Evolutionary conservation across 176 grass and related monocot genomes (phyloP), one percentile per base, ranked within the genome.

Genomic region (Musa itinerans): DNA sequence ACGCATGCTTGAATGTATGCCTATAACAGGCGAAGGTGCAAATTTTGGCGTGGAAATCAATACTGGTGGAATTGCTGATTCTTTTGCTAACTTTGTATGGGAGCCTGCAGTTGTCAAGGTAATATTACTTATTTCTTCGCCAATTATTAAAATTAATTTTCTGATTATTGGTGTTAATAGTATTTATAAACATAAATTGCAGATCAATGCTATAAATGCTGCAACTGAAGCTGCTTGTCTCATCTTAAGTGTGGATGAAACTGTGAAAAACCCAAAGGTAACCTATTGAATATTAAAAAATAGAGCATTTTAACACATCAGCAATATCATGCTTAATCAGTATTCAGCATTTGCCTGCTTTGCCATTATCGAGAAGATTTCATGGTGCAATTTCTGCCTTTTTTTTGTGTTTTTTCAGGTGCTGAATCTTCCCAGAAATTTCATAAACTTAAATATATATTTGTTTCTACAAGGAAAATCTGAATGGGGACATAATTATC

Each of bases 31-130:
- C 19, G 90, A 90, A 74, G 94, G 94, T 75, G 90, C 90, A 83
- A 97, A 93, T 79, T 93, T 89, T 81, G 94, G 94, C 65, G 94
- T 97, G 22, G 93, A 97, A 75, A 91, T 97, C 65, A 91, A 86
- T 71, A 92, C 91, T 72, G 96, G 96, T 34, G 96, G 96, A 84
- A 92, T 99, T 81, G 52, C 86, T 0, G 91, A 99, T 95, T 95
- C 96, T 26, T 92, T 86, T 72, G 91, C 88, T 53, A 99, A 99
- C 55, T 99, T 99, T 73, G 96, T 99, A 50, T 99, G 96, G 96
- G 96, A 99, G 79, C 96, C 96, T 95, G 83, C 96, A 68, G 88
- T 99, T 69, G 96, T 99, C n/a, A 99, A 99, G 86, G 96, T 95
- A 95, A 11, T 75, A 43, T 79, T 16, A 74, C 73, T 62, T 73